These are phyloP conservation scores for Mycena belliarum DNA, from an alignment of 768 basidiomycete genomes.

Conservation along the genomic window DNA sequence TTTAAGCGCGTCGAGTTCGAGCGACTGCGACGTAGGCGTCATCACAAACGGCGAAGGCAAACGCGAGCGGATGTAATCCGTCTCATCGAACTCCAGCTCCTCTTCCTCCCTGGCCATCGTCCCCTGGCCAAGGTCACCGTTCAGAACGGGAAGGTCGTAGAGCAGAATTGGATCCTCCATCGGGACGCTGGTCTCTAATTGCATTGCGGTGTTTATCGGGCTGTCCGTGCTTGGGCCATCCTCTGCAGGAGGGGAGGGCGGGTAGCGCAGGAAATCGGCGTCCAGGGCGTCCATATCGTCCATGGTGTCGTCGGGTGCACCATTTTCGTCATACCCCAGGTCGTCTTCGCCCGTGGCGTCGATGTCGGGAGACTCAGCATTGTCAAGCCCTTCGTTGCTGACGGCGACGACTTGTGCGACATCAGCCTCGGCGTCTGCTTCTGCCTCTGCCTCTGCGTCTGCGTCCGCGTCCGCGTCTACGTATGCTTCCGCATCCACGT, in stretches of 20 bases:
- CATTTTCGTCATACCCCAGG: neutral
- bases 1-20: neutral
- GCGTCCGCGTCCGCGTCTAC: too few relatives aligned
- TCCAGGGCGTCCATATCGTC: conserved; percentile 1
- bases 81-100: conserved; percentile 20
- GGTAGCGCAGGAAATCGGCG: conserved; percentile 7
- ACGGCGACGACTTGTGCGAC: too few relatives aligned
- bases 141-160: neutral
- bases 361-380: neutral
- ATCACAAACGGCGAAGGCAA: conserved; percentile 19
- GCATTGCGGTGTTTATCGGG: neutral
- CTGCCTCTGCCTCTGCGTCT: too few relatives aligned
- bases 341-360: neutral
- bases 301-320: neutral
- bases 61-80: conserved; percentile 18
- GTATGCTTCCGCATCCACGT: too few relatives aligned
- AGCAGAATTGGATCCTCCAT: neutral
- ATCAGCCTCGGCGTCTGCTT: too few relatives aligned
- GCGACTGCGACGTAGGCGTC: conserved; percentile 9
- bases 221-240: neutral
- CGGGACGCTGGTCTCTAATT: neutral
- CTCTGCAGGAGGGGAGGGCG: conserved; percentile 1
- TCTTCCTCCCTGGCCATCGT: neutral
- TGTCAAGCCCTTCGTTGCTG: too few relatives aligned
- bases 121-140: neutral